Base-by-base conservation (phyloP, 148 eudicot species). In the Fagopyrum homotropicum region DNA sequence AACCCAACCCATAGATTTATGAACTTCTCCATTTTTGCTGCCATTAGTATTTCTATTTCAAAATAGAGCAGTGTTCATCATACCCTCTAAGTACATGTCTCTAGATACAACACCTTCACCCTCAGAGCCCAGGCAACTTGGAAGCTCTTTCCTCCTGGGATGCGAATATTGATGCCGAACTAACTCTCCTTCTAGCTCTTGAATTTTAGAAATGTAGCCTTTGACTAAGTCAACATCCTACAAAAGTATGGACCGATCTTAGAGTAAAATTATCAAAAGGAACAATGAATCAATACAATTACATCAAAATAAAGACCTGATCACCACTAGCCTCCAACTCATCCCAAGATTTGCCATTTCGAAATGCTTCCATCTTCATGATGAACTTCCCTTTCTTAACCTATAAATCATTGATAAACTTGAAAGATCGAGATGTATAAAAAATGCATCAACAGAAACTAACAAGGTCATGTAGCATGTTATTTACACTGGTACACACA, bases 311-410 rank as follows among this genome's bases (percentile, higher is more conserved):
- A 35, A 84, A 80, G 73, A 83, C 98, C 96, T 91, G 82, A 74
- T 84, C 77, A 26, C 85, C 84, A 45, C 45, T 60, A 4, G 84
- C 78, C 44, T 90, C 92, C 72, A 92, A 85, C 79, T 90, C 99
- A 77, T 90, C 90, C 92, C 90, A 89, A 17, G 96, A 77, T 82
- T 88, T 95, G 17, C 99, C 97, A 72, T 80, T 87, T 76, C 84
- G 79, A 45, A 85, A 81, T 48, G 96, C 95, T 88, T 92, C 97
- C 17, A 95, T 83, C 79, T 84, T 88, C 86, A 90, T 77, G 1
- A 88, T 52, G 72, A 95, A 77, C 66, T 83, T 85, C 78, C 92
- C 99, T 63, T 89, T 89, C 79, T 92, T 96, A 80, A 92, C 89
- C 99, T 95, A 82, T 76, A 77, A 35, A 35, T 26, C 6, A 45